Evolutionary conservation across 2,329 filamentous ascomycete genomes (phyloP).

Genomic region (Claviceps purpurea): DNA sequence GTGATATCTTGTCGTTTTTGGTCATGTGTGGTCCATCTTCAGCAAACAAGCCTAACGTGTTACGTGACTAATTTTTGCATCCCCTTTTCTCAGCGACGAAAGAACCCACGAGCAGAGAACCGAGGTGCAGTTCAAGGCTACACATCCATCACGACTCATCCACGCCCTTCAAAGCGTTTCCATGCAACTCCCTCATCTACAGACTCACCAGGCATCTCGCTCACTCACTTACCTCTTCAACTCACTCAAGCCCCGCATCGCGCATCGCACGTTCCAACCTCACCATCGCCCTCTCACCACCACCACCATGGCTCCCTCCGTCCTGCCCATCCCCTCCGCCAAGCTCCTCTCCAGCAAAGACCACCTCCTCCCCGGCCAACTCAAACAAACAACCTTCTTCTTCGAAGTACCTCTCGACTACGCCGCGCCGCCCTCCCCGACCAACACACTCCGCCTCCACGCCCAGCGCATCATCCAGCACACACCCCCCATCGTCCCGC

Average conservation of each 20-base stretch:
- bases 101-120: no score
- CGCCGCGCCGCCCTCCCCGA: conserved; percentile 40
- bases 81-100: no score
- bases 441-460: conserved; percentile 59
- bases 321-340: conserved; percentile 21
- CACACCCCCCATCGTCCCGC: conserved; percentile 44
- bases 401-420: conserved; percentile 82
- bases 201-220: not conserved
- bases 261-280: not conserved
- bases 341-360: conserved; percentile 27
- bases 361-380: conserved; percentile 43
- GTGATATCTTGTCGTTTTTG: no score
- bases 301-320: conserved; percentile 4
- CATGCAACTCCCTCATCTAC: no score
- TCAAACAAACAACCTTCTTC: conserved; percentile 68
- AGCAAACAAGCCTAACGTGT: no score
- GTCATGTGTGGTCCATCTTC: no score
- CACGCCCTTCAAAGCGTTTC: no score
- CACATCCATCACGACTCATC: no score
- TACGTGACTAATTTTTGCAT: no score
- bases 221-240: not conserved
- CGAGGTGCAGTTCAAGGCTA: no score
- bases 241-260: not conserved
- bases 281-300: not conserved
- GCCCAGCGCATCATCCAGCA: conserved; percentile 58